phyloP scores from a whole-genome alignment of 2,329 filamentous ascomycete genomes.

The Aspergillus sp. region DNA sequence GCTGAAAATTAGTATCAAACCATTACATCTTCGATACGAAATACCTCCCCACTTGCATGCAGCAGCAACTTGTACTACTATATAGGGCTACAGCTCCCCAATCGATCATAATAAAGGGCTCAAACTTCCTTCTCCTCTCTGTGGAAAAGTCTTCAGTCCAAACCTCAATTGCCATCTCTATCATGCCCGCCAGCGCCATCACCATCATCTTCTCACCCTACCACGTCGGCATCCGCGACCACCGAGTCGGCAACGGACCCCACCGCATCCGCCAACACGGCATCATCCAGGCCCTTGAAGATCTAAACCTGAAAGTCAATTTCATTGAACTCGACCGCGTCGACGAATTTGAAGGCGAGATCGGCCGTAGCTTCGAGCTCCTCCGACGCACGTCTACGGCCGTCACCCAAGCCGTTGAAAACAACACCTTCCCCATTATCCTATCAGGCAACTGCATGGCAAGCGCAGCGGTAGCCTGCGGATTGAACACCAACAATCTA shows the following conservation, averaged over 20 bases:
- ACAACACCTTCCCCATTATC: conserved; percentile 41
- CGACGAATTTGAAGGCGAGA: conserved; percentile 44
- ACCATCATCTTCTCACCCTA: conserved; percentile 45
- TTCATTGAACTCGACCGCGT: conserved; percentile 32
- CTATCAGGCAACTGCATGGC: conserved; percentile 45
- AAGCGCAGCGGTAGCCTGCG: conserved; percentile 41
- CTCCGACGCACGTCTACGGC: conserved; percentile 40
- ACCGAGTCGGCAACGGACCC: conserved; percentile 44
- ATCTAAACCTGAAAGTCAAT: conserved; percentile 26
- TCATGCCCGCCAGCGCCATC: conserved; percentile 20
- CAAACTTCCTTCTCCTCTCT: too few species aligned
- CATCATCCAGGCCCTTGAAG: conserved; percentile 30
- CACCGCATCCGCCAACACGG: conserved; percentile 34
- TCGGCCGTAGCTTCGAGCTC: conserved; percentile 44
- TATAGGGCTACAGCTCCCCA: too few species aligned
- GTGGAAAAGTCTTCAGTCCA: too few species aligned
- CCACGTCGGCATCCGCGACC: conserved; percentile 42
- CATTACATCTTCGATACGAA: too few species aligned
- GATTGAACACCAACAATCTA: conserved; percentile 30
- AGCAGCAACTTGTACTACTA: too few species aligned
- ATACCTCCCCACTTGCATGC: too few species aligned
- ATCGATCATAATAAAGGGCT: too few species aligned
- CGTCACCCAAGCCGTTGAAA: conserved; percentile 30
- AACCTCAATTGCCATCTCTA: not conserved
- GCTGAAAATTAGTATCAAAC: too few species aligned